These are phyloP conservation scores for Moniliella sp. DNA, from an alignment of 1,284 basidiomycete genomes.

Conservation along the genomic window DNA sequence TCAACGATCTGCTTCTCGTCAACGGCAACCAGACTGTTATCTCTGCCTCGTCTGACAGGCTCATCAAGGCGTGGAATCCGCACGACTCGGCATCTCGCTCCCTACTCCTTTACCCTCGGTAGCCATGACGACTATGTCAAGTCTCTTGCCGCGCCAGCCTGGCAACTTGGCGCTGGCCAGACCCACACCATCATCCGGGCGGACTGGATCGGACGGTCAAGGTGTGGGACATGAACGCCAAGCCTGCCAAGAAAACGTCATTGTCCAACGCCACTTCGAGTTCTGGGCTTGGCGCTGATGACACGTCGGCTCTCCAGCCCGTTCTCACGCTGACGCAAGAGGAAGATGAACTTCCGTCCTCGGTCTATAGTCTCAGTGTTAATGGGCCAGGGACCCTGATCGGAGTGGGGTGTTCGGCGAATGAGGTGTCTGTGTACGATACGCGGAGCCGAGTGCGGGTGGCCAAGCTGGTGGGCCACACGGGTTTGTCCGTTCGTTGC, in stretches of 20 bases:
- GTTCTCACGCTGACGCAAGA: constrained; percentile 12
- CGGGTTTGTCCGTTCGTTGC: constrained; percentile 72
- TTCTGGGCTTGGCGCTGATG: neutral
- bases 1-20: constrained; percentile 79
- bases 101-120: constrained; percentile 49
- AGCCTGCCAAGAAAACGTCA: too few relatives aligned
- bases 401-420: constrained; percentile 71
- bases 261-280: too few relatives aligned
- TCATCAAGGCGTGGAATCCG: constrained; percentile 79
- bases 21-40: constrained; percentile 86
- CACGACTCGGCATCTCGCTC: constrained; percentile 47
- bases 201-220: constrained; percentile 83
- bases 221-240: constrained; percentile 48
- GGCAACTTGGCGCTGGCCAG: constrained; percentile 50
- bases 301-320: too few relatives aligned
- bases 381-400: constrained; percentile 57
- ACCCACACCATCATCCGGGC: too few relatives aligned
- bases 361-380: constrained; percentile 34
- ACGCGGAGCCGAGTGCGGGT: constrained; percentile 41
- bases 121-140: constrained; percentile 76
- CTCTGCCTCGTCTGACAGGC: constrained; percentile 84
- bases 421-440: constrained; percentile 76
- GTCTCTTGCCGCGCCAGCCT: constrained; percentile 37
- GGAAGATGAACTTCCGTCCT: too few relatives aligned
- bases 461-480: constrained; percentile 47